These are phyloP conservation scores for Cryptosporidium bovis DNA, from an alignment of 169 alveolate species.

Conservation along the genomic window DNA sequence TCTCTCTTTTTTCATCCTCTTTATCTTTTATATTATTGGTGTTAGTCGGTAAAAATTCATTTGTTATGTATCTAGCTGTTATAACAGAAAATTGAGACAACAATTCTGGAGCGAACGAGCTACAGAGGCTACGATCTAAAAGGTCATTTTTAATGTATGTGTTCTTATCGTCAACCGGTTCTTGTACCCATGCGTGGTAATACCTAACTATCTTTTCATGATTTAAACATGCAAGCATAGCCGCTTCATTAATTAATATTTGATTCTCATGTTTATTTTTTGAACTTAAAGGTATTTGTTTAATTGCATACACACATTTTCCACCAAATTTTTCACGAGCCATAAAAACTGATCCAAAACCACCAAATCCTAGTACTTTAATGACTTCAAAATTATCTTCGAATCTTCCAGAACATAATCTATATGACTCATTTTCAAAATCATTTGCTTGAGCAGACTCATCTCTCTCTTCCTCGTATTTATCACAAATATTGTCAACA, in stretches of 20 bases:
- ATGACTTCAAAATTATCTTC: slow-evolving; percentile 80
- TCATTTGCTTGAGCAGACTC: background rate
- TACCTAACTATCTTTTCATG: slow-evolving; percentile 86
- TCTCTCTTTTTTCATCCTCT: slow-evolving; percentile 2
- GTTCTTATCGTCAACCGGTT: slow-evolving; percentile 75
- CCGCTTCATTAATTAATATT: slow-evolving; percentile 83
- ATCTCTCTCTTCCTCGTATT: background rate
- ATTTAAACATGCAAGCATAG: slow-evolving; percentile 85
- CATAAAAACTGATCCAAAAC: slow-evolving; percentile 86
- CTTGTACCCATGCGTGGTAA: slow-evolving; percentile 88
- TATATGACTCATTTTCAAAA: slow-evolving; percentile 7
- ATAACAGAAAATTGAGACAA: slow-evolving; percentile 63
- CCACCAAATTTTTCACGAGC: slow-evolving; percentile 80
- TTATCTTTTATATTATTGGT: slow-evolving; percentile 37
- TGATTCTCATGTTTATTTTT: slow-evolving; percentile 77
- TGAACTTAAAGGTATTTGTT: slow-evolving; percentile 80
- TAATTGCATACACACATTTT: slow-evolving; percentile 82
- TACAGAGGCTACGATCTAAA: slow-evolving; percentile 22
- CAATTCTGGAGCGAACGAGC: slow-evolving; percentile 69
- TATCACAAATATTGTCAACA: background rate
- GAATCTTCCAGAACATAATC: slow-evolving; percentile 33
- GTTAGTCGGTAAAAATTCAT: slow-evolving; percentile 25
- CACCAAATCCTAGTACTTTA: slow-evolving; percentile 84
- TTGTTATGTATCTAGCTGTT: slow-evolving; percentile 52
- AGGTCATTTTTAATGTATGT: slow-evolving; percentile 41